phyloP scores from a whole-genome alignment of 23 red algal genomes.

The Gracilaria gracilis region DNA sequence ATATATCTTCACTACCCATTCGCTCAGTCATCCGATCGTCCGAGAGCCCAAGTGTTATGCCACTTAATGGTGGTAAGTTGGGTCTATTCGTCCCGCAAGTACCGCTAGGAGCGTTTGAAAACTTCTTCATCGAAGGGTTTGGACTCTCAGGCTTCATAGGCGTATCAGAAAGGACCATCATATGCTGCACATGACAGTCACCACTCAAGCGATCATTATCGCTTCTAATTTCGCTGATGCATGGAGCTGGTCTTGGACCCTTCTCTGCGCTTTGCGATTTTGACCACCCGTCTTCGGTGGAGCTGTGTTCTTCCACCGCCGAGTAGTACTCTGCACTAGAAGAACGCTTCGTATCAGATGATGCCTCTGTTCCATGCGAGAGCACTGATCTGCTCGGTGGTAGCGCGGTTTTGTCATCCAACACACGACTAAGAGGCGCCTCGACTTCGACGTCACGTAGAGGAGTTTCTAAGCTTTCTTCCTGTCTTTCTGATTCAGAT shows the following conservation, averaged over 20 bases:
- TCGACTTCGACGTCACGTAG: background rate
- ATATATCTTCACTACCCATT: constrained; percentile 13
- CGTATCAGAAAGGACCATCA: background rate
- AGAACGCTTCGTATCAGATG: constrained; percentile 5
- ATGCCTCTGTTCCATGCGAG: constrained; percentile 16
- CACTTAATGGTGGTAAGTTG: constrained; percentile 54
- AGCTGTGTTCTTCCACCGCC: constrained; percentile 44
- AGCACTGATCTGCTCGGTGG: constrained; percentile 7
- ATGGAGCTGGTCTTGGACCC: background rate
- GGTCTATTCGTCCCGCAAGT: constrained; percentile 43
- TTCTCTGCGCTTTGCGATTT: background rate
- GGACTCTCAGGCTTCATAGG: constrained; percentile 2
- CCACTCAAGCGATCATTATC: constrained; percentile 29
- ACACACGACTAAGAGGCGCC: background rate
- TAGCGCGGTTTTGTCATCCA: background rate
- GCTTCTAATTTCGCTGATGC: constrained; percentile 23
- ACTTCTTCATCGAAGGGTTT: background rate
- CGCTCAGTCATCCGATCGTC: constrained; percentile 63
- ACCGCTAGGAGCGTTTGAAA: constrained; percentile 9
- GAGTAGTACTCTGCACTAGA: constrained; percentile 45
- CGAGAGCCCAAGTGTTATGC: constrained; percentile 61
- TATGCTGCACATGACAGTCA: background rate
- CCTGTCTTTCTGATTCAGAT: background rate
- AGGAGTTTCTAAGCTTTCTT: background rate
- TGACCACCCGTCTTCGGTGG: constrained; percentile 41